Percentiles rank a stretch among this genome's conserved stretches.
Evolutionary conservation across 1,139 yeast species (phyloP).

Genomic region (Yamadazyma dushanensis): DNA sequence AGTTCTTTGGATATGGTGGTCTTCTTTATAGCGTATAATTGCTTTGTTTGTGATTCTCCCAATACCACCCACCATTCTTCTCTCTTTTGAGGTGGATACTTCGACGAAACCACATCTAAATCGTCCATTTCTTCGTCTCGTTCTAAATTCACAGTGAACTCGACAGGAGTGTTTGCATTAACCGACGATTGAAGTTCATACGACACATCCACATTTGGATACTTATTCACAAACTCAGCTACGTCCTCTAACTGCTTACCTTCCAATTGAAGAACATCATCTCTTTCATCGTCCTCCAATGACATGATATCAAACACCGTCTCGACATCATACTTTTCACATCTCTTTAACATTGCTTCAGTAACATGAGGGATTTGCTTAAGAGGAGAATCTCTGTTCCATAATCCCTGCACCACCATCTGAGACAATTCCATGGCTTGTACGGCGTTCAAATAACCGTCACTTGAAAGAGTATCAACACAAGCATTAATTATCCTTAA

Average conservation of each 20-base stretch:
- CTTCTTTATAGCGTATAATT: slow-evolving; percentile 74
- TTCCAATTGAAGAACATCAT: slow-evolving; percentile 55
- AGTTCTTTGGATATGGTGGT: slow-evolving; percentile 53
- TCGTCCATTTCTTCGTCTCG: slow-evolving; percentile 81
- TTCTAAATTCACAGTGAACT: slow-evolving; percentile 53
- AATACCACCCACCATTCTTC: slow-evolving; percentile 90
- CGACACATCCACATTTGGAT: slow-evolving; percentile 79
- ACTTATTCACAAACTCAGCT: slow-evolving; percentile 85
- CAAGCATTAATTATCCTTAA: slow-evolving; percentile 61
- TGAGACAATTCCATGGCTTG: slow-evolving; percentile 87
- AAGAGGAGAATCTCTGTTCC: slow-evolving; percentile 80
- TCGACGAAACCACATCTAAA: slow-evolving; percentile 54
- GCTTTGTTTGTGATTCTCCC: slow-evolving; percentile 62
- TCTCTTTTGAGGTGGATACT: slow-evolving; percentile 56
- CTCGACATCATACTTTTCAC: slow-evolving; percentile 56
- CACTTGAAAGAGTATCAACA: slow-evolving; percentile 76
- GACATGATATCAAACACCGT: slow-evolving; percentile 85
- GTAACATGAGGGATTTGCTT: slow-evolving; percentile 76
- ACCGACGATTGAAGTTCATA: slow-evolving; percentile 47
- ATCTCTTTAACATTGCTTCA: slow-evolving; percentile 55
- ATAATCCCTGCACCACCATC: slow-evolving; percentile 83
- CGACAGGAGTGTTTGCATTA: slow-evolving; percentile 43
- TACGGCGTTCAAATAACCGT: slow-evolving; percentile 77
- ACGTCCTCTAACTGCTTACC: slow-evolving; percentile 56
- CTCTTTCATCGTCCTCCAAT: slow-evolving; percentile 77